A percentile compares a stretch with the other conserved stretches of the same genome.
Conservation (phyloP, 345 rosid species). For the Combretum micranthum region DNA sequence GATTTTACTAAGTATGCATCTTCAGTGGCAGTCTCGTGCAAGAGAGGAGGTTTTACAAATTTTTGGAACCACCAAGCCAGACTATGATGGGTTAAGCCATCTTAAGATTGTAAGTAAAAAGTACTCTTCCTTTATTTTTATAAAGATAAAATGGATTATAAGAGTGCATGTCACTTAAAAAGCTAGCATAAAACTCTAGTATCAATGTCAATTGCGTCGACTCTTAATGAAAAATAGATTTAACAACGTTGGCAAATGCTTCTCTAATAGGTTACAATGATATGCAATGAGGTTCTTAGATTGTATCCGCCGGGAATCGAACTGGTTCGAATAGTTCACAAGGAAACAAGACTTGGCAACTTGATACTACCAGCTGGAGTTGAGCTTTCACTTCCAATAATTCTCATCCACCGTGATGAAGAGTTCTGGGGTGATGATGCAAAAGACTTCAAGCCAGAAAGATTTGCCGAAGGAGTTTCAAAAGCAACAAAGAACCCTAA, state of each 20-base stretch:
- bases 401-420: conserved; percentile 45
- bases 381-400: conserved; percentile 26
- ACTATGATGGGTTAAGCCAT: conserved; percentile 30
- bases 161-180: too few species aligned
- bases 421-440: conserved; percentile 60
- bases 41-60: conserved; percentile 41
- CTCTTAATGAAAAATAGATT: too few species aligned
- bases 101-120: conserved; percentile 15
- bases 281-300: conserved; percentile 15
- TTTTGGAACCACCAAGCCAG: conserved; percentile 29
- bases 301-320: conserved; percentile 44
- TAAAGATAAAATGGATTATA: too few species aligned
- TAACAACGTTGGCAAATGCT: too few species aligned
- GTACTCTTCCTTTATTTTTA: too few species aligned
- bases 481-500: conserved; percentile 53
- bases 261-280: too few species aligned
- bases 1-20: conserved; percentile 40
- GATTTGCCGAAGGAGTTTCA: conserved; percentile 57
- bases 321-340: conserved; percentile 29
- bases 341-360: conserved; percentile 40
- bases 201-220: too few species aligned
- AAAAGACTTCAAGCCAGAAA: conserved; percentile 53
- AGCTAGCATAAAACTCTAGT: too few species aligned
- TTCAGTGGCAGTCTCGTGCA: conserved; percentile 44
- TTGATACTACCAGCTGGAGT: conserved; percentile 22